Evolutionary conservation across 345 rosid species (phyloP), one percentile per base, ranked within the genome.

Genomic region (Pistacia atlantica): DNA sequence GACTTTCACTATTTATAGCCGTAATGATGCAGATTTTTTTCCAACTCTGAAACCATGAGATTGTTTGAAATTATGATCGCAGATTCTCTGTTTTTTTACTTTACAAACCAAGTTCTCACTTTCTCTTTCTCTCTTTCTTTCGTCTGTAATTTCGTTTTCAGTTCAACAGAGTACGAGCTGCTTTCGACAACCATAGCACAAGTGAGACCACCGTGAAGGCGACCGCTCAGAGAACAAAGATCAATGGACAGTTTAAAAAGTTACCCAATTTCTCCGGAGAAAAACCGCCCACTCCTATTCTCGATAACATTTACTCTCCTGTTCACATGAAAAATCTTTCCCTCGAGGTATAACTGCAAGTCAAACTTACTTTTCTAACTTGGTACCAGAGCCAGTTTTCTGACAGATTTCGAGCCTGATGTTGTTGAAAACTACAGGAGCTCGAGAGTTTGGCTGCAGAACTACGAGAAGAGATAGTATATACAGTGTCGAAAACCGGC

Each of bases 401-500:
- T 42, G 1, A 42, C 46, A 42, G 9, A 42, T 42, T 42, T 42
- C 9, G 46, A 42, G 46, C 46, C 8, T 42, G 8, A 42, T 7
- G 8, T 42, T 42, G 6, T 7, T 42, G 33, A 31, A 31, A 31
- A 31, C 33, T 6, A 22, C 20, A 88, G 91, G 88, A 88, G 31
- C 85, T 88, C 46, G 79, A 79, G 55, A 57, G 6, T 0, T 76
- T 88, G 78, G 87, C 82, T 9, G 73, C 73, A 52, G 91, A 86
- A 31, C 70, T 86, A 5, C 55, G 91, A 71, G 85, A 79, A 63
- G 91, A 86, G 74, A 68, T 86, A 7, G 85, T 88, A 1, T 76
- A 77, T n/a, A 48, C 81, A 1, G 89, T 86, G 38, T 88, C 91
- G 6, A 86, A 84, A 71, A 84, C 88, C 0, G 89, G 91, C 9